Evolutionary conservation across 129 eudicot genomes (phyloP).

Genomic region (Centrapalus pauciflorus): DNA sequence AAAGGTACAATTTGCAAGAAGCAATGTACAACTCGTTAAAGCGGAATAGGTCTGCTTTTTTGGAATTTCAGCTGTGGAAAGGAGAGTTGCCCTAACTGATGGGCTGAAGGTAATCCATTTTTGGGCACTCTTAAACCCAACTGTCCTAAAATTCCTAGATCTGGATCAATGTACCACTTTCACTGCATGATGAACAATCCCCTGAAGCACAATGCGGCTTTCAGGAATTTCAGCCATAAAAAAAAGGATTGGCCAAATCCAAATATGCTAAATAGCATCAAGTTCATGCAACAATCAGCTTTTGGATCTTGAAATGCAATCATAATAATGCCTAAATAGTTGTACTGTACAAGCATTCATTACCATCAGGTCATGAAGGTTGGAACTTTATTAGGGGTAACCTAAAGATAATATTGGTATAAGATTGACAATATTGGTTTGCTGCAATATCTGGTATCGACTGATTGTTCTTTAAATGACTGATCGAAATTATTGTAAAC

Average conservation of each 20-base stretch:
- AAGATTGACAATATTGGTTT: conserved; percentile 1
- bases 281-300: neutral
- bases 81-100: neutral
- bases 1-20: conserved; percentile 11
- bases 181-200: neutral
- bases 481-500: neutral
- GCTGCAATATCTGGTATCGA: neutral
- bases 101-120: conserved; percentile 4
- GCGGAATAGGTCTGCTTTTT: neutral
- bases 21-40: conserved; percentile 10
- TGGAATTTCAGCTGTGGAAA: neutral
- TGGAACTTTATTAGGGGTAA: conserved; percentile 6
- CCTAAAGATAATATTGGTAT: neutral
- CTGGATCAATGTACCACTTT: conserved; percentile 13
- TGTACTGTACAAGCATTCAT: conserved; percentile 12
- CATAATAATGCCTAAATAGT: conserved; percentile 7
- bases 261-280: neutral
- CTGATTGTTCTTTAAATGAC: neutral
- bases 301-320: conserved; percentile 18
- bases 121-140: neutral
- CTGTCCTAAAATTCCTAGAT: neutral
- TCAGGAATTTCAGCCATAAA: neutral
- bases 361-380: neutral
- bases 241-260: too few species aligned
- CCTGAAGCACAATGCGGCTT: neutral